Evolutionary conservation across 495 filamentous ascomycete species (phyloP).

Genomic region (Aspergillus nidulans): DNA sequence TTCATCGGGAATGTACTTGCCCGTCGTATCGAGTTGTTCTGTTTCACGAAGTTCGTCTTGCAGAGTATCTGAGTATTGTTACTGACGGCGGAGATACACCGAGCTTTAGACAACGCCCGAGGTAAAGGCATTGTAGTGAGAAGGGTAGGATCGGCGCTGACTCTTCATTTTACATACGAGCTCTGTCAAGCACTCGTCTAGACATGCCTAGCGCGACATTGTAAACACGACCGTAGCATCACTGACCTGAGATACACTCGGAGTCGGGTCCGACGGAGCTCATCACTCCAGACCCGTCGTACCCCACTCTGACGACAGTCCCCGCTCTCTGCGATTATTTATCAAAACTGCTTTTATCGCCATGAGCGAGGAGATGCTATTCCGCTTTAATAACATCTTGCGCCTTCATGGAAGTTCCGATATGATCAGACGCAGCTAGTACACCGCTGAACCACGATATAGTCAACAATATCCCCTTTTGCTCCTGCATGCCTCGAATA

Average conservation of each 20-base stretch:
- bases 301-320: conserved; percentile 27
- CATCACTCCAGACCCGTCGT: conserved; percentile 7
- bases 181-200: too few species aligned
- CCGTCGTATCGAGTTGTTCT: too few species aligned
- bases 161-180: background rate
- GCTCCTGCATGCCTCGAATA: background rate
- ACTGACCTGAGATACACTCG: background rate
- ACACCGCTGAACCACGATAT: background rate
- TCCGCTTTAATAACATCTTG: background rate
- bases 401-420: background rate
- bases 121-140: background rate
- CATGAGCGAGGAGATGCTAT: background rate
- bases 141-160: background rate
- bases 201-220: background rate
- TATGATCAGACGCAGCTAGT: background rate
- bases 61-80: background rate
- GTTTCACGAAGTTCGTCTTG: too few species aligned
- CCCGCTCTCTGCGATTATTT: conserved; percentile 22
- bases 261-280: conserved; percentile 3
- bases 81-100: background rate
- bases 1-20: background rate
- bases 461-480: background rate
- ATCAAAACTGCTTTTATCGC: conserved; percentile 16
- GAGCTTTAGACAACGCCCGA: background rate
- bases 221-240: background rate